phyloP scores from a whole-genome alignment of 345 rosid species.

The Gossypium mustelinum region DNA sequence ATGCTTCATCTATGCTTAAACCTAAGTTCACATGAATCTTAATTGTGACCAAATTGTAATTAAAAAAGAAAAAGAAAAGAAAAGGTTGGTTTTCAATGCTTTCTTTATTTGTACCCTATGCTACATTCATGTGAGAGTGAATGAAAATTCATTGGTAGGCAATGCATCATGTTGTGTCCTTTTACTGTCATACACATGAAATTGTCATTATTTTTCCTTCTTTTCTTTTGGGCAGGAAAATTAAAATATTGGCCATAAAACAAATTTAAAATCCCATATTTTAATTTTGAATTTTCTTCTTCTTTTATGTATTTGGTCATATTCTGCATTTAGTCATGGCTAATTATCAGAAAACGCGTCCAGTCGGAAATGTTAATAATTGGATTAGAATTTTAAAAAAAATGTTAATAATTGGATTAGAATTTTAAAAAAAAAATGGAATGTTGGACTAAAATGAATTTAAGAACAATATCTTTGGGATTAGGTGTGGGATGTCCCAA shows the following conservation, averaged over 20 bases:
- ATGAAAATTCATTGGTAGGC: conserved; percentile 24
- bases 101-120: conserved; percentile 24
- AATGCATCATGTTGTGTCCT: conserved; percentile 14
- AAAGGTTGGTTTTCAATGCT: conserved; percentile 24
- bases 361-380: too few species aligned
- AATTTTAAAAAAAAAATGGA: too few species aligned
- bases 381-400: too few species aligned
- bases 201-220: background rate
- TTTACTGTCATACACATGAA: conserved; percentile 1
- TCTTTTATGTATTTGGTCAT: too few species aligned
- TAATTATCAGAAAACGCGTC: too few species aligned
- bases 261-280: background rate
- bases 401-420: too few species aligned
- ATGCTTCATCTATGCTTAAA: conserved; percentile 39
- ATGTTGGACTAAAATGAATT: too few species aligned
- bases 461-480: too few species aligned
- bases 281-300: background rate
- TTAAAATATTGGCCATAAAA: background rate
- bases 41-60: conserved; percentile 32
- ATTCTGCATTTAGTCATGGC: too few species aligned
- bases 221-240: background rate
- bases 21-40: conserved; percentile 56
- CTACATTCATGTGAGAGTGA: conserved; percentile 23
- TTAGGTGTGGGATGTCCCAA: too few species aligned
- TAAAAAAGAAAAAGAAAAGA: conserved; percentile 2